Percentiles rank a stretch among this genome's conserved stretches.
Evolutionary conservation across 2,329 filamentous ascomycete genomes (phyloP).

Genomic region (Arthrobotrys pseudoclavata): DNA sequence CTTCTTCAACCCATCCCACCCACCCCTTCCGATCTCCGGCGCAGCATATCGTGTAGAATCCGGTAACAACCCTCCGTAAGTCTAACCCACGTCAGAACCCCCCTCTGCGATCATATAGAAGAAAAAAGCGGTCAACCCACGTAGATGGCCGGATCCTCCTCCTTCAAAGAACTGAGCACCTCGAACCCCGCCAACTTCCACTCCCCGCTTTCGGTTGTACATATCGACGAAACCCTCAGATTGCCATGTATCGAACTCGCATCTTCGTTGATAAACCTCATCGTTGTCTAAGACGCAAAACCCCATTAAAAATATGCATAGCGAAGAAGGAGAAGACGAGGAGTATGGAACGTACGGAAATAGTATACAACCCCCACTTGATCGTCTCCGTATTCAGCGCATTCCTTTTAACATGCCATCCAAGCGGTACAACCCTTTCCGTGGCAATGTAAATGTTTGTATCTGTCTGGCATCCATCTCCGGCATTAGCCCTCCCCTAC

Average conservation of each 20-base stretch:
- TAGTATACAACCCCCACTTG: constrained; percentile 92
- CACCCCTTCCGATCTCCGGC: constrained; percentile 84
- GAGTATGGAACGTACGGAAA: constrained; percentile 75
- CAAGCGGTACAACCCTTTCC: constrained; percentile 85
- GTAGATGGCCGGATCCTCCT: constrained; percentile 93
- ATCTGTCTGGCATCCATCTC: constrained; percentile 76
- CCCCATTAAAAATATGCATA: neutral
- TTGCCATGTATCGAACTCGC: constrained; percentile 91
- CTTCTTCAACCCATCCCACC: constrained; percentile 92
- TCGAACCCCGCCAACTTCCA: constrained; percentile 98
- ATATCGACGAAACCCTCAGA: constrained; percentile 86
- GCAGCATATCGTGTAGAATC: constrained; percentile 87
- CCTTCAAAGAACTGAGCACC: constrained; percentile 92
- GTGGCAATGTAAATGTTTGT: constrained; percentile 96
- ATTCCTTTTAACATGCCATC: constrained; percentile 90
- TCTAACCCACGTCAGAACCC: constrained; percentile 69
- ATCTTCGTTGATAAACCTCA: constrained; percentile 97
- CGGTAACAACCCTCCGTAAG: constrained; percentile 86
- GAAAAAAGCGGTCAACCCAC: constrained; percentile 66
- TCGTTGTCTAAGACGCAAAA: constrained; percentile 74
- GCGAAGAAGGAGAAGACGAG: neutral
- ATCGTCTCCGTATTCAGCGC: constrained; percentile 90
- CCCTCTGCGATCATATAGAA: neutral
- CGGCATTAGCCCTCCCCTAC: neutral
- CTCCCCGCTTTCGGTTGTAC: constrained; percentile 94